These are phyloP conservation scores for Neospora caninum DNA, from an alignment of 169 alveolate species.

Conservation along the genomic window DNA sequence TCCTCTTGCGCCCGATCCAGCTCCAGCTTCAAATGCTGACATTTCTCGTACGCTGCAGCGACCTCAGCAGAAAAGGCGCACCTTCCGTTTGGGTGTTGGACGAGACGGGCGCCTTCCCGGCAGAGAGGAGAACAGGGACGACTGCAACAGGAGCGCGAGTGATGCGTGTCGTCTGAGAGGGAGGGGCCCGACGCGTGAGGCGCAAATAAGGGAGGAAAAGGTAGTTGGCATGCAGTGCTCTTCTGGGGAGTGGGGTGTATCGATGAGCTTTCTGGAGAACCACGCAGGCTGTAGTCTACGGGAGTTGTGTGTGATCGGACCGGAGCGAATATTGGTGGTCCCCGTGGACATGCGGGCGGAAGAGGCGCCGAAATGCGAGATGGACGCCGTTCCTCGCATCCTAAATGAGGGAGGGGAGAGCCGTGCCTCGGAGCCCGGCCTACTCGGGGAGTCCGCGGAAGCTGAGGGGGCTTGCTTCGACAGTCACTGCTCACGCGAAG, in stretches of 20 bases:
- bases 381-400: not conserved
- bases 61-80: slow-evolving; percentile 9
- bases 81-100: not conserved
- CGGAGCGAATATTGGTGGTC: not conserved
- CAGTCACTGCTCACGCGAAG: not conserved
- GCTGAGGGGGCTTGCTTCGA: not conserved
- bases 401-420: not conserved
- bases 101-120: not conserved
- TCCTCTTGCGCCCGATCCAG: slow-evolving; percentile 4
- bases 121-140: not conserved
- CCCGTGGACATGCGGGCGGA: not conserved
- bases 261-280: not conserved
- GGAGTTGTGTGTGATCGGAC: not conserved
- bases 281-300: not conserved
- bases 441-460: not conserved
- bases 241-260: not conserved
- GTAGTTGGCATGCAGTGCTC: not conserved
- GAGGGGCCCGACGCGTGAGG: not conserved
- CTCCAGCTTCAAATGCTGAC: not conserved
- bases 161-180: not conserved
- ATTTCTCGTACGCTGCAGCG: not conserved
- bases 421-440: not conserved
- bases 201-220: not conserved
- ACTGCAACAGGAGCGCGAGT: not conserved
- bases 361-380: not conserved